phyloP scores from a whole-genome alignment of 371 early-diverging fungal species.

The Gilbertella persicaria region DNA sequence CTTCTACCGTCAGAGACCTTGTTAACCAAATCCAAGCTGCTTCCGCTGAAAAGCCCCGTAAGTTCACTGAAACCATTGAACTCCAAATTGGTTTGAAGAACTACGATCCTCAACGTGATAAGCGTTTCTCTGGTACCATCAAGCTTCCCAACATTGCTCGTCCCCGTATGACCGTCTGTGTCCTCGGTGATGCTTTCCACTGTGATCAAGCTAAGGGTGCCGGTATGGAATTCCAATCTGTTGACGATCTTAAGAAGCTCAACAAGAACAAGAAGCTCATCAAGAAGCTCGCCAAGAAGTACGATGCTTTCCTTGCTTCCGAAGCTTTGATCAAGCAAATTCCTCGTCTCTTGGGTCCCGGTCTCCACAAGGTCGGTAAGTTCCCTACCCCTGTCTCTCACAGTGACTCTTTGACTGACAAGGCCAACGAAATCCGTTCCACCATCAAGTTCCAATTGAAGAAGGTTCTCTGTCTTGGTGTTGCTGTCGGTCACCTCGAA shows the following conservation, averaged over 20 bases:
- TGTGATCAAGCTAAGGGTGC: slow-evolving; percentile 93
- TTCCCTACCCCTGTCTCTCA: slow-evolving; percentile 98
- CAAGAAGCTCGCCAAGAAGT: slow-evolving; percentile 96
- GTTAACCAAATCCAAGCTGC: slow-evolving; percentile 68
- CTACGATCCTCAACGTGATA: slow-evolving; percentile 85
- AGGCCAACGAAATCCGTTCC: slow-evolving; percentile 94
- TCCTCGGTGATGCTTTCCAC: slow-evolving; percentile 97
- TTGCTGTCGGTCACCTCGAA: slow-evolving; percentile 96
- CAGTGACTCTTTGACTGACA: slow-evolving; percentile 86
- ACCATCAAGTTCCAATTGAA: slow-evolving; percentile 99
- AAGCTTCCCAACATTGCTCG: slow-evolving; percentile 65
- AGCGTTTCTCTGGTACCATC: slow-evolving; percentile 39
- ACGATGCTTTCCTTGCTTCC: slow-evolving; percentile 98
- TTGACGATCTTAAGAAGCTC: slow-evolving; percentile 98
- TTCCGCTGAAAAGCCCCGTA: slow-evolving; percentile 88
- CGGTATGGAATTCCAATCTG: slow-evolving; percentile 92
- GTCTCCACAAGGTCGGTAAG: slow-evolving; percentile 97
- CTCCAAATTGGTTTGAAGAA: slow-evolving; percentile 98
- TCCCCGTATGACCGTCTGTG: slow-evolving; percentile 94
- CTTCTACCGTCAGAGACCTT: slow-evolving; percentile 85
- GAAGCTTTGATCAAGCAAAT: slow-evolving; percentile 98
- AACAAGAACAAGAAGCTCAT: slow-evolving; percentile 99
- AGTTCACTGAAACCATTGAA: slow-evolving; percentile 95
- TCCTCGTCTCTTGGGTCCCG: slow-evolving; percentile 96
- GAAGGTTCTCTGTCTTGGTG: slow-evolving; percentile 98